These are phyloP conservation scores for Elsinoe batatas DNA, from an alignment of 2,329 filamentous ascomycete genomes.

Conservation along the genomic window DNA sequence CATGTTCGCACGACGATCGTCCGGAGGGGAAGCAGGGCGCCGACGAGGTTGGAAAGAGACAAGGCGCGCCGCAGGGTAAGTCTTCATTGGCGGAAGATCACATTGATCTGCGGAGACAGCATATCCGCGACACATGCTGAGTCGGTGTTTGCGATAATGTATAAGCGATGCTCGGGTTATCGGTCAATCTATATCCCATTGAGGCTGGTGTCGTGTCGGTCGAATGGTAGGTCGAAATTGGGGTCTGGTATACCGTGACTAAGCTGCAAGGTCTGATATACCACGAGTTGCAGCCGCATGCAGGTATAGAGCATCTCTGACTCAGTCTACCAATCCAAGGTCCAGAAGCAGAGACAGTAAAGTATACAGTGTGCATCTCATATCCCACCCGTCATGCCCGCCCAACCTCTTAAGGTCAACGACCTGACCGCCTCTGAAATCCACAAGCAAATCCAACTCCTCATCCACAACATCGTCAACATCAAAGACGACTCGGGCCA, in stretches of 20 bases:
- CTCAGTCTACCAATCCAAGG: too few species aligned
- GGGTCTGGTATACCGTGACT: slow-evolving; percentile 4
- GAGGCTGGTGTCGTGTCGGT: background rate
- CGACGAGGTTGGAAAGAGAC: background rate
- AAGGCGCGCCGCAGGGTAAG: background rate
- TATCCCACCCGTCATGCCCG: slow-evolving; percentile 27
- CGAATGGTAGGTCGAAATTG: background rate
- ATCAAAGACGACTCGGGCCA: slow-evolving; percentile 67
- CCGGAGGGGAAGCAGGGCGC: slow-evolving; percentile 5
- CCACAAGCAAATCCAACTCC: slow-evolving; percentile 49
- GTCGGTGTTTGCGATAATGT: background rate
- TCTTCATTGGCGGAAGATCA: slow-evolving; percentile 8
- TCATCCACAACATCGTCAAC: slow-evolving; percentile 66
- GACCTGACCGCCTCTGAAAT: slow-evolving; percentile 36
- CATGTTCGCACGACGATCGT: slow-evolving; percentile 11
- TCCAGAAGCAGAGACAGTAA: slow-evolving; percentile 13
- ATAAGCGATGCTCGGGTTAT: slow-evolving; percentile 1
- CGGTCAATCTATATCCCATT: background rate
- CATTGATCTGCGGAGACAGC: background rate
- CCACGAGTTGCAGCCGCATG: background rate
- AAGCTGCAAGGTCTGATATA: background rate
- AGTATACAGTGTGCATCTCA: background rate
- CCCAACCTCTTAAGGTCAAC: slow-evolving; percentile 26
- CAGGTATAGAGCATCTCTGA: slow-evolving; percentile 10
- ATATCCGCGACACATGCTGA: background rate